phyloP scores from a whole-genome alignment of 73 alveolate species.

The Paramecium biaurelia region DNA sequence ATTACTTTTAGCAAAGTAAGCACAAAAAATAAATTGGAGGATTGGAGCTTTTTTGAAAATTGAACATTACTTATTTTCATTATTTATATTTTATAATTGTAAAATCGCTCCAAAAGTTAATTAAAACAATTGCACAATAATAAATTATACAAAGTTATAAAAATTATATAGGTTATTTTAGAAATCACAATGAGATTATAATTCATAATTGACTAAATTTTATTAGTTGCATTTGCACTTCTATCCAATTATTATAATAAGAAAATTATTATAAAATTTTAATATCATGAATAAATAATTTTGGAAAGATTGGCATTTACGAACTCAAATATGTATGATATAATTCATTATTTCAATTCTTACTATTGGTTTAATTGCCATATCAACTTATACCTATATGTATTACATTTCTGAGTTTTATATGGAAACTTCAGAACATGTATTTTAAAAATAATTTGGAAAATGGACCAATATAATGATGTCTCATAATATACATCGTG shows the following conservation, averaged over 20 bases:
- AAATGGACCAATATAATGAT: neutral
- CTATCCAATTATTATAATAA: neutral
- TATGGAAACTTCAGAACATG: neutral
- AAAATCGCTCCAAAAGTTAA: neutral
- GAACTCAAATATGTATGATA: neutral
- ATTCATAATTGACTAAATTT: no score
- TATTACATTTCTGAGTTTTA: neutral
- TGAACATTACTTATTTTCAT: neutral
- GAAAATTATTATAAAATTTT: neutral
- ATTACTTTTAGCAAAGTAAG: neutral
- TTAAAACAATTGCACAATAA: neutral
- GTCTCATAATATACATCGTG: neutral
- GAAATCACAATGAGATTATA: neutral
- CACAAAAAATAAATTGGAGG: neutral
- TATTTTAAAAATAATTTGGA: neutral
- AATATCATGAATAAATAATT: neutral
- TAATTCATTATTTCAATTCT: neutral
- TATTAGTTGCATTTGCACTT: neutral
- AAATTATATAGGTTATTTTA: neutral
- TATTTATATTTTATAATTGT: neutral
- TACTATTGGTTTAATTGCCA: neutral
- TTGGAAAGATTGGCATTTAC: neutral
- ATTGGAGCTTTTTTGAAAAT: conserved; percentile 26
- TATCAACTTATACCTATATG: neutral
- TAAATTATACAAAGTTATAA: neutral